Base-by-base conservation (phyloP, 257 asterid genomes). In the Cinchona pubescens region DNA sequence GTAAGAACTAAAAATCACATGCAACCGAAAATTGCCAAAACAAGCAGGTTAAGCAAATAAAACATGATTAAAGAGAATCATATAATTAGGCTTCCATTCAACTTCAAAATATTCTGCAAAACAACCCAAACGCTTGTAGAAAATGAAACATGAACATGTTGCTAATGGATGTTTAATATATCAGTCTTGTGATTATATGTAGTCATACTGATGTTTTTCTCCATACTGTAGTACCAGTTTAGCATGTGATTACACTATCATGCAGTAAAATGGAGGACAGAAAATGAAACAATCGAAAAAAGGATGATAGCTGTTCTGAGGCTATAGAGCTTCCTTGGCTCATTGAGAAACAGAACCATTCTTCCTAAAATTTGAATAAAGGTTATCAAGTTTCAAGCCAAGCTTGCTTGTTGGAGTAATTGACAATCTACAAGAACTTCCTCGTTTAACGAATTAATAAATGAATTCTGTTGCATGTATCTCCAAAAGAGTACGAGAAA, bases 41-140 rank as follows among this genome's bases (percentile, higher is more conserved):
- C 63, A 70, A 49, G 46, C 63, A 70, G 7, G 48, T 70, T 12
- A 49, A 49, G 56, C 45, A 70, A 32, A 49, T 67, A 18, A 70
- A 18, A 9, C 30, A 51, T 2, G 51, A 27, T 51, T 0, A 70
- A 58, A 72, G 58, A 37, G 42, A 7, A 14, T 23, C 67, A 55
- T 48, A 10, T 19, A 51, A 18, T 7, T 19, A 1, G 9, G 27
- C 19, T 18, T 18, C 59, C 23, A 51, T 51, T 23, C 7, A 51
- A 18, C 23, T 51, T 19, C 59, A 19, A 51, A 51, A 51, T 21
- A 5, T 23, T 19, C 8, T 21, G 19, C 23, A 23, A 51, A 51
- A 51, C 59, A 51, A 19, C 27, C 19, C 7, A 51, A 51, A 25
- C 19, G 59, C 59, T 51, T 51, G 59, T 51, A 51, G 25, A 51